A percentile compares a stretch with the other conserved stretches of the same genome.
phyloP scores from a whole-genome alignment of 2,329 filamentous ascomycete genomes.

The Beauveria sp. region DNA sequence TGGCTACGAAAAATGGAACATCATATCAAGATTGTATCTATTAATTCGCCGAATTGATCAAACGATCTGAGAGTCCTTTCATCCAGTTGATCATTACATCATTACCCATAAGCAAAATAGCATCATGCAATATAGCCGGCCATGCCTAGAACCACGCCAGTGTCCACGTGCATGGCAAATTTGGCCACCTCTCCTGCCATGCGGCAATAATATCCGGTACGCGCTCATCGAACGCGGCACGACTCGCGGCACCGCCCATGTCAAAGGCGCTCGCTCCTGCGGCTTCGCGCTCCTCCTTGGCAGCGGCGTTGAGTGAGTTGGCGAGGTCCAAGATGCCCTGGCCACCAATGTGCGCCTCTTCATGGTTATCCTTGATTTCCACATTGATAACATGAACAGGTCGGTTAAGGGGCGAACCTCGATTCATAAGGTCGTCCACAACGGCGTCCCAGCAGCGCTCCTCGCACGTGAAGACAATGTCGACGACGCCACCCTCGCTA shows the following conservation, averaged over 20 bases:
- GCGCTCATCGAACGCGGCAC: slow-evolving; percentile 79
- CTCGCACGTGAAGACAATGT: slow-evolving; percentile 94
- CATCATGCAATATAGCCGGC: not conserved
- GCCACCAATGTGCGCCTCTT: slow-evolving; percentile 87
- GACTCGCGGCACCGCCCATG: slow-evolving; percentile 55
- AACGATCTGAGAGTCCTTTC: not conserved
- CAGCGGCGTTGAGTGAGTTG: slow-evolving; percentile 72
- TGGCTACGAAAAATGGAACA: not conserved
- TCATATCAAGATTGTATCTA: not conserved
- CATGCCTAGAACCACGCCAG: slow-evolving; percentile 73
- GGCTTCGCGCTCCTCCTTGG: slow-evolving; percentile 64
- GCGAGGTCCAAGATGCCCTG: slow-evolving; percentile 89
- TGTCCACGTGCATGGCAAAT: slow-evolving; percentile 87
- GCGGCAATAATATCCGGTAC: slow-evolving; percentile 86
- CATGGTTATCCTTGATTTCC: slow-evolving; percentile 97
- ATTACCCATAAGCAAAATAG: not conserved
- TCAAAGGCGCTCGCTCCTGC: slow-evolving; percentile 62
- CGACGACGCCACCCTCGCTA: slow-evolving; percentile 81
- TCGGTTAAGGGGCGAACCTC: slow-evolving; percentile 79
- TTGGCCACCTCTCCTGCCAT: slow-evolving; percentile 95
- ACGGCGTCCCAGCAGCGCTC: slow-evolving; percentile 98
- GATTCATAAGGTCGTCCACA: slow-evolving; percentile 80
- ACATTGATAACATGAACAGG: slow-evolving; percentile 98
- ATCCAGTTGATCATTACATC: not conserved
- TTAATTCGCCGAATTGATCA: not conserved